phyloP scores from a whole-genome alignment of 768 basidiomycete species.

The Serendipita sp. region DNA sequence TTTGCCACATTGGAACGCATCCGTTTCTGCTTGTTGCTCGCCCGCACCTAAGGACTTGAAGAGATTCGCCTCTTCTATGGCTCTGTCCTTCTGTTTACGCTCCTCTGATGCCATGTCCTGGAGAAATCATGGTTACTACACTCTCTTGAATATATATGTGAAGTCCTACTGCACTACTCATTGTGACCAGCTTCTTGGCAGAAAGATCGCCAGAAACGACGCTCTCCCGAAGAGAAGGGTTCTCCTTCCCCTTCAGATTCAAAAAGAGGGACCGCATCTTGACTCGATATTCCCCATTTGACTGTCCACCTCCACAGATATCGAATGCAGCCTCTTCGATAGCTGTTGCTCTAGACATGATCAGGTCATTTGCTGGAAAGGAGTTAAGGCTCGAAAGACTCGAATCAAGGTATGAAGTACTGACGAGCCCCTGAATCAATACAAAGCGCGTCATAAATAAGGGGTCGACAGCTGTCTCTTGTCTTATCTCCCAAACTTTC shows the following conservation, averaged over 20 bases:
- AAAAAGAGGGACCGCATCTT: constrained; percentile 82
- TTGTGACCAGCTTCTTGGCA: constrained; percentile 52
- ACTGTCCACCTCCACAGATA: constrained; percentile 28
- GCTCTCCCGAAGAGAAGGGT: constrained; percentile 69
- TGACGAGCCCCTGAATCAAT: constrained; percentile 74
- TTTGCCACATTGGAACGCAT: constrained; percentile 89
- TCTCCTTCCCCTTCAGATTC: constrained; percentile 91
- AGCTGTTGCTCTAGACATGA: constrained; percentile 45
- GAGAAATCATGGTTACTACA: background rate
- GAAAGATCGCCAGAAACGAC: constrained; percentile 70
- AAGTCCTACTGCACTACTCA: constrained; percentile 58
- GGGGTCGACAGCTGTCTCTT: constrained; percentile 72
- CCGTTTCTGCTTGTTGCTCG: constrained; percentile 85
- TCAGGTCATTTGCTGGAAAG: constrained; percentile 44
- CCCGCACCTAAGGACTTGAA: constrained; percentile 82
- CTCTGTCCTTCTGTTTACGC: constrained; percentile 64
- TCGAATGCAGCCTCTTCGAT: constrained; percentile 52
- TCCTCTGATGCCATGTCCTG: constrained; percentile 96
- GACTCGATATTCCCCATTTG: constrained; percentile 37
- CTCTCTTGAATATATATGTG: background rate
- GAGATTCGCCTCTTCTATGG: constrained; percentile 71
- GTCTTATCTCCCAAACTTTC: constrained; percentile 49
- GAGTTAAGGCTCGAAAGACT: background rate
- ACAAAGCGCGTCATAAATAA: constrained; percentile 84
- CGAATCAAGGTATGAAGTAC: constrained; percentile 21